phyloP scores from a whole-genome alignment of 169 alveolate genomes.

The Plasmodium vinckei region DNA sequence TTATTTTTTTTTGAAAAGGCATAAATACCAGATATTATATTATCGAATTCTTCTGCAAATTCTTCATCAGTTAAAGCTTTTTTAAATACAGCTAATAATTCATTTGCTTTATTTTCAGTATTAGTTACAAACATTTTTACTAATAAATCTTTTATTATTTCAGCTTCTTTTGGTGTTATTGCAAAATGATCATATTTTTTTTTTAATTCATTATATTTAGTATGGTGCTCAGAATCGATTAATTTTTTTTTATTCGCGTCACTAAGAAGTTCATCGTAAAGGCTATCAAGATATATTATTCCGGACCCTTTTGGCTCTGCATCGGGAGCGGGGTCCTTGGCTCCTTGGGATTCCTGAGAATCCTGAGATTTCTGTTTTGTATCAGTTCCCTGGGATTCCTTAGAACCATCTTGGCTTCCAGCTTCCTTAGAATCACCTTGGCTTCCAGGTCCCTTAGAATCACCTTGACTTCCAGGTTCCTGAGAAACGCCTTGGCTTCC shows the following conservation, averaged over 20 bases:
- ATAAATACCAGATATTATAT: conserved; percentile 23
- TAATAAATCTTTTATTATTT: conserved; percentile 7
- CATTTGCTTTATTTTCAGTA: background rate
- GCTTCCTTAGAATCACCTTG: too few species aligned
- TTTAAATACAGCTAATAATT: background rate
- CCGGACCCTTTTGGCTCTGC: background rate
- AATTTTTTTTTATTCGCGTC: background rate
- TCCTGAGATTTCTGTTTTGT: too few species aligned
- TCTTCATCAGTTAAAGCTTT: conserved; percentile 8
- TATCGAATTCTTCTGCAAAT: conserved; percentile 15
- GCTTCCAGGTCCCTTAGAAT: background rate
- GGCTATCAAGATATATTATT: conserved; percentile 1
- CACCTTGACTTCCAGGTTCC: background rate
- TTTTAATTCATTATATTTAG: conserved; percentile 9
- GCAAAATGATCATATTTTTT: background rate
- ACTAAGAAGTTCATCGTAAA: conserved; percentile 10
- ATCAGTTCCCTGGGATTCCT: too few species aligned
- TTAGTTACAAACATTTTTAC: background rate
- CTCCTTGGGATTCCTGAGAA: too few species aligned
- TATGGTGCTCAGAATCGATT: background rate
- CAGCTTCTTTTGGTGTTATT: conserved; percentile 12
- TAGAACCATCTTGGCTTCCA: background rate
- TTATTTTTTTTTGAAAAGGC: conserved; percentile 25
- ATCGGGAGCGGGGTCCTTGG: background rate
- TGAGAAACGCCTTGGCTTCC: too few species aligned